phyloP scores from a whole-genome alignment of 2,329 filamentous ascomycete genomes.

The Sarocladium brachiariae region DNA sequence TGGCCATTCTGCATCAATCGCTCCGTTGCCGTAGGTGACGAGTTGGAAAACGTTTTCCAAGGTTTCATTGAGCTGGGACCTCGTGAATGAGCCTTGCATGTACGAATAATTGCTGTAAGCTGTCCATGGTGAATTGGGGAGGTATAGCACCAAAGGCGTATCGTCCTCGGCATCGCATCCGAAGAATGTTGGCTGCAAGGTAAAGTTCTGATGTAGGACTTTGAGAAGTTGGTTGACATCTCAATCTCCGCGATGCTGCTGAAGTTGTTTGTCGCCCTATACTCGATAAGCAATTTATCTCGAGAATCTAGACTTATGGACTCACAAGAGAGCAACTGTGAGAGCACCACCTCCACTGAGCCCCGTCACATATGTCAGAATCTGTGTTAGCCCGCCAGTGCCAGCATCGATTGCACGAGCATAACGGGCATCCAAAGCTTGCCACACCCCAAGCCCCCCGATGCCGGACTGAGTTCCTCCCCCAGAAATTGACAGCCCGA shows the following conservation, averaged over 20 bases:
- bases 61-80: constrained; percentile 17
- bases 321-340: constrained; percentile 19
- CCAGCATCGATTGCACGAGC: constrained; percentile 12
- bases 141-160: constrained; percentile 21
- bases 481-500: constrained; percentile 21
- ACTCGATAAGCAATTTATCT: neutral
- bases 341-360: constrained; percentile 21
- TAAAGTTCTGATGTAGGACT: constrained; percentile 18
- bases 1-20: constrained; percentile 62
- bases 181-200: constrained; percentile 22
- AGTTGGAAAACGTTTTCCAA: constrained; percentile 66
- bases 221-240: constrained; percentile 18
- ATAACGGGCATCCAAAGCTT: constrained; percentile 21
- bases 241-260: constrained; percentile 14
- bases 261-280: constrained; percentile 22
- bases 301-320: rapidly evolving
- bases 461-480: constrained; percentile 23
- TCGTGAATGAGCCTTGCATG: constrained; percentile 17
- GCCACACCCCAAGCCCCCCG: constrained; percentile 21
- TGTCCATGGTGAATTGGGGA: constrained; percentile 23
- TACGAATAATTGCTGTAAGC: constrained; percentile 22
- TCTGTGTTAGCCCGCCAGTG: constrained; percentile 20
- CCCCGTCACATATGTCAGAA: constrained; percentile 20
- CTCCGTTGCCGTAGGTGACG: constrained; percentile 72
- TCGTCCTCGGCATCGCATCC: constrained; percentile 18